Base-by-base conservation (phyloP, 768 basidiomycete genomes). In the Dacryopinax primogenitus region DNA sequence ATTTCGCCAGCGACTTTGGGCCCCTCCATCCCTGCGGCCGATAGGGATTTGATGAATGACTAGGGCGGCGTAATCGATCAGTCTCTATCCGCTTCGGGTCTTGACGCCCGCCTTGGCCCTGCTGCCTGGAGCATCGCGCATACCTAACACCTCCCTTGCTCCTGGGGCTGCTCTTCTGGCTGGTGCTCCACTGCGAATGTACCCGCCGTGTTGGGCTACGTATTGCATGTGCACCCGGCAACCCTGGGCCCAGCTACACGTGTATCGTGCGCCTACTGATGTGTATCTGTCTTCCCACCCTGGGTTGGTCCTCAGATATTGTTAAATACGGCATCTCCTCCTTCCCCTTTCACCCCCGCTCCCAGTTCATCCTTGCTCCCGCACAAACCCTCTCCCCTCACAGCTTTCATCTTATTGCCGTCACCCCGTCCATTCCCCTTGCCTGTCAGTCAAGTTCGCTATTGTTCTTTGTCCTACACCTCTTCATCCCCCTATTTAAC, bases 41-140 rank as follows among this genome's bases (percentile, higher is more conserved):
- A 58, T 30, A 58, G 51, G 51, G 51, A 28, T 47, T 47, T 9
- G 45, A 9, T 47, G 45, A 47, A 13, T 58, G 41, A 58, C 51
- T 30, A 18, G n/a, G n/a, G n/a, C n/a, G n/a, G n/a, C n/a, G 51
- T 58, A 58, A 58, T 58, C 51, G 51, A 58, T 58, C 51, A 44
- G 51, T 26, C 51, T 28, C 51, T 30, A 9, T 26, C 51, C 51
- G 51, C 6, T 4, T 58, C 51, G 51, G 51, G 51, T 15, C 51
- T 28, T 58, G 51, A 58, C 51, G 51, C 51, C 45, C 13, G 13
- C 51, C 51, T 58, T 58, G 51, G 51, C 51, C 26, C 51, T 58
- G 51, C 30, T 58, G 51, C 30, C 4, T 30, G 51, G 51, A 13
- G 51, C 51, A 58, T 58, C 51, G 51, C 51, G 51, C 32, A 58